phyloP scores from a whole-genome alignment of 2,329 filamentous ascomycete genomes.

The Sphaceloma murrayae region DNA sequence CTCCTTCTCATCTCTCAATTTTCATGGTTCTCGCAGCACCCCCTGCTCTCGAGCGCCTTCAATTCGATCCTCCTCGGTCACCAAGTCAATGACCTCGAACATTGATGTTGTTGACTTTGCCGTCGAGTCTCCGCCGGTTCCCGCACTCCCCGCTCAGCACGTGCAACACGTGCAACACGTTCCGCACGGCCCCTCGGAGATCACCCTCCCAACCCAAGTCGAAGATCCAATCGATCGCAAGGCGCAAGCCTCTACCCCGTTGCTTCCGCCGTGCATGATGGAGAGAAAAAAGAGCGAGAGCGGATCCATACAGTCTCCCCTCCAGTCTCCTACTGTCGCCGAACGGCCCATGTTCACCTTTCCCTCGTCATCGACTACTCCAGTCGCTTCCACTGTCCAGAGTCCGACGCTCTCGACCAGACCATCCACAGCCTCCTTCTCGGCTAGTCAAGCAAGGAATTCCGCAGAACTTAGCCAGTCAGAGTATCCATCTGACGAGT shows the following conservation, averaged over 20 bases:
- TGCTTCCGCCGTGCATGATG: constrained; percentile 72
- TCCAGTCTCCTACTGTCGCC: constrained; percentile 74
- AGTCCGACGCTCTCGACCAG: constrained; percentile 66
- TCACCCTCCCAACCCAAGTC: constrained; percentile 26
- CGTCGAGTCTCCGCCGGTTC: constrained; percentile 28
- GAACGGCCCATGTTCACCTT: constrained; percentile 30
- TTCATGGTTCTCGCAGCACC: constrained; percentile 26
- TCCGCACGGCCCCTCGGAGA: constrained; percentile 20
- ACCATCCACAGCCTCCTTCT: constrained; percentile 69
- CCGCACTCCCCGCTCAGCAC: constrained; percentile 17
- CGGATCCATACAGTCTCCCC: constrained; percentile 61
- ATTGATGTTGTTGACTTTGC: constrained; percentile 28
- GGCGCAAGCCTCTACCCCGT: constrained; percentile 66
- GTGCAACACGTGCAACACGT: constrained; percentile 12
- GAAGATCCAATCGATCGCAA: constrained; percentile 43
- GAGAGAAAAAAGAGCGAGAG: constrained; percentile 43
- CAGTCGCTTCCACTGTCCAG: constrained; percentile 27
- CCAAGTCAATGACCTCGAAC: constrained; percentile 46
- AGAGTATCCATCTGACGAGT: constrained; percentile 62
- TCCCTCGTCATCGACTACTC: constrained; percentile 31
- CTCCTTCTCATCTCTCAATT: constrained; percentile 13
- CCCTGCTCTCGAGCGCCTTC: constrained; percentile 49
- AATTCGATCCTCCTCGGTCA: constrained; percentile 70
- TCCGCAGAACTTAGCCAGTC: constrained; percentile 48
- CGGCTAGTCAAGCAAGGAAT: constrained; percentile 40